These are phyloP conservation scores for Solioccasus polychromus DNA, from an alignment of 768 basidiomycete species.

Conservation along the genomic window DNA sequence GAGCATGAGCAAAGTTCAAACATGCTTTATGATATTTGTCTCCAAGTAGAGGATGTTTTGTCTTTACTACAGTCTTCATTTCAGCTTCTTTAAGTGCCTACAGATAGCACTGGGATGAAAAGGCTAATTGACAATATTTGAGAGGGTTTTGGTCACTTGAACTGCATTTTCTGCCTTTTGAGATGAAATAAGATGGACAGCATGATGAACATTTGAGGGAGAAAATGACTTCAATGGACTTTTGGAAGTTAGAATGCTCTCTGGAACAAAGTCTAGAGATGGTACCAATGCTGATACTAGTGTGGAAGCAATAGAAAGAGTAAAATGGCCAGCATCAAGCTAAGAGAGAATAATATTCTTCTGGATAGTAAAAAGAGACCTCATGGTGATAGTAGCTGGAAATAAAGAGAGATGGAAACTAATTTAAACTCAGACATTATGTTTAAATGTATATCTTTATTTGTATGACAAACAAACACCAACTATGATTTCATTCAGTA, in stretches of 20 bases:
- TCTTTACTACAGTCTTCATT: background rate
- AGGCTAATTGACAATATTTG: background rate
- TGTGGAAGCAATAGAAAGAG: background rate
- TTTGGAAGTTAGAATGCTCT: background rate
- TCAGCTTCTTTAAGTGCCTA: background rate
- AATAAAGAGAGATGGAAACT: background rate
- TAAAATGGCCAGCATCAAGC: constrained; percentile 2
- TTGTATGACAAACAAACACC: background rate
- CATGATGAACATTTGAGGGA: background rate
- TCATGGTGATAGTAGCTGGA: background rate
- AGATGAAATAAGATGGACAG: background rate
- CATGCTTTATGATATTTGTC: background rate
- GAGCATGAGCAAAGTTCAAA: background rate
- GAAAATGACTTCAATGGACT: background rate
- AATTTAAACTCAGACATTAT: background rate
- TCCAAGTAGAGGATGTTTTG: background rate
- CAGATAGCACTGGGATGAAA: background rate
- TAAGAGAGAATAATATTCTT: background rate
- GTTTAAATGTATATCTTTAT: background rate
- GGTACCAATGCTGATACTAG: background rate
- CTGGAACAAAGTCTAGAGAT: background rate
- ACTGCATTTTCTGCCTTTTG: background rate
- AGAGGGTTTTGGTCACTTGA: background rate
- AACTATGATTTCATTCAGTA: no score
- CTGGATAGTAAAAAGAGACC: background rate